phyloP scores from a whole-genome alignment of 305 asterid species.

The Solanum aculeatissimum region DNA sequence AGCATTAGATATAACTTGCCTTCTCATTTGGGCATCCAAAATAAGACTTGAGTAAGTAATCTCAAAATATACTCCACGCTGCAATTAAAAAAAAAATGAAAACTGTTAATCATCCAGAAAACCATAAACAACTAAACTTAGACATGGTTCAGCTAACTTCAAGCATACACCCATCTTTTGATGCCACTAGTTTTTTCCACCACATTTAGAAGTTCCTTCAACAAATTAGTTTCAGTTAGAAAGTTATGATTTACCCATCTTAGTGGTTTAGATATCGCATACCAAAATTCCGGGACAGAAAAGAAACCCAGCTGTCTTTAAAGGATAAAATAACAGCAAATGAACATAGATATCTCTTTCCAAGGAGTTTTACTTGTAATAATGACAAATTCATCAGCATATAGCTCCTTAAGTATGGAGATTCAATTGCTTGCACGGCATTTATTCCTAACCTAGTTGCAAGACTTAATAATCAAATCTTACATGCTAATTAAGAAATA shows the following conservation, averaged over 20 bases:
- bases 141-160: background rate
- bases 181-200: background rate
- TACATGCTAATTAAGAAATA: background rate
- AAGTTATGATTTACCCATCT: background rate
- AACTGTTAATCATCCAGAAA: background rate
- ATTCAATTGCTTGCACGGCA: background rate
- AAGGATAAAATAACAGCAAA: background rate
- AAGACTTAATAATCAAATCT: background rate
- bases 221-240: background rate
- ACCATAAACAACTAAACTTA: background rate
- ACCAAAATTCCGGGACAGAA: background rate
- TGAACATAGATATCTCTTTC: background rate
- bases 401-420: background rate
- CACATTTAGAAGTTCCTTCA: background rate
- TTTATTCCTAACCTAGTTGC: background rate
- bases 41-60: slow-evolving; percentile 65
- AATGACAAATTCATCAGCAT: background rate
- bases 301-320: background rate
- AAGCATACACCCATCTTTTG: background rate
- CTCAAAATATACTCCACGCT: slow-evolving; percentile 92
- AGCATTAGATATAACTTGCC: slow-evolving; percentile 61
- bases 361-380: background rate
- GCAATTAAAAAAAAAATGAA: slow-evolving; percentile 19
- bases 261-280: background rate
- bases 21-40: slow-evolving; percentile 55